phyloP scores from a whole-genome alignment of 2,329 filamentous ascomycete genomes.

The Pleurostoma richardsiae region DNA sequence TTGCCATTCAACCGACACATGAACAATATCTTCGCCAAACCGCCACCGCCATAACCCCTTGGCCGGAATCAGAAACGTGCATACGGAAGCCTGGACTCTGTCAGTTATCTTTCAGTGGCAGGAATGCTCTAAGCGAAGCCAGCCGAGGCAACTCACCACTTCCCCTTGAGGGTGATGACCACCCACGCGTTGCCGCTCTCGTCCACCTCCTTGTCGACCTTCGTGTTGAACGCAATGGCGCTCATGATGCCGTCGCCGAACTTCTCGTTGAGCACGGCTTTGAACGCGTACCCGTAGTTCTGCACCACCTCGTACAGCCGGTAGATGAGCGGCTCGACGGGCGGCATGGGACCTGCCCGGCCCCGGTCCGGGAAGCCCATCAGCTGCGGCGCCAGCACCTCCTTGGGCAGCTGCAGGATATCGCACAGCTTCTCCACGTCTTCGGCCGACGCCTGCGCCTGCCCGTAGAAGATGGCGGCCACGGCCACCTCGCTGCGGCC shows the following conservation, averaged over 20 bases:
- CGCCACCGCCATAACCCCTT: too few species aligned
- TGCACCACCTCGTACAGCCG: conserved; percentile 90
- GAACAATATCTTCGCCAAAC: too few species aligned
- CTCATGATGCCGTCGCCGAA: conserved; percentile 95
- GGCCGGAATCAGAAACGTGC: conserved; percentile 21
- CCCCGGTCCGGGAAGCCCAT: conserved; percentile 77
- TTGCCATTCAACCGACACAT: too few species aligned
- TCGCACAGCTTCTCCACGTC: conserved; percentile 56
- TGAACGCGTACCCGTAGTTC: conserved; percentile 95
- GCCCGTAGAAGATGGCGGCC: conserved; percentile 86
- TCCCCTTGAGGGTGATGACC: conserved; percentile 76
- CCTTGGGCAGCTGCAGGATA: conserved; percentile 44
- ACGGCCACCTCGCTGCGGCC: conserved; percentile 78
- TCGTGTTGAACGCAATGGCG: conserved; percentile 84
- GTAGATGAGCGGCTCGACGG: conserved; percentile 83
- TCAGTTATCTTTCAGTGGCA: conserved; percentile 1
- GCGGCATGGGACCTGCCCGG: conserved; percentile 74
- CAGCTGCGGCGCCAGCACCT: conserved; percentile 56
- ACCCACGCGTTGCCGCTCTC: conserved; percentile 77
- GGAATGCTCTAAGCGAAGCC: too few species aligned
- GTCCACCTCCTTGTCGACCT: conserved; percentile 91
- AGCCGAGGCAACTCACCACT: conserved; percentile 80
- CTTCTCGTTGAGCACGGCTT: conserved; percentile 94
- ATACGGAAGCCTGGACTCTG: conserved; percentile 26
- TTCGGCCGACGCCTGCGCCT: conserved; percentile 44